Base-by-base conservation (phyloP, 331 rosid genomes). In the Telfairia occidentalis region DNA sequence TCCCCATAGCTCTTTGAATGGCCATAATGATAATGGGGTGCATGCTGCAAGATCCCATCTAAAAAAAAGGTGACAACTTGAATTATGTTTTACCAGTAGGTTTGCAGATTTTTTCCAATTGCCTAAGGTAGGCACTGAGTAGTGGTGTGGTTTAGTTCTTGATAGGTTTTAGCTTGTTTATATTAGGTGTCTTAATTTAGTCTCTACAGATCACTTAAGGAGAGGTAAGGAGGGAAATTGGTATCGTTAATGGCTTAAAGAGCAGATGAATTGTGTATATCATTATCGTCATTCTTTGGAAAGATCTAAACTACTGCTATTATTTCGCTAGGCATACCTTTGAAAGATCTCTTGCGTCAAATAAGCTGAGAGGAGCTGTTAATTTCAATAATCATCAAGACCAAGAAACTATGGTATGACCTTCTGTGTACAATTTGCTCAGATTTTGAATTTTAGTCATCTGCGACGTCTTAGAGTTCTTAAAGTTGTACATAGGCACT, bases 371-470 rank as follows among this genome's bases (percentile, higher is more conserved):
- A 83, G 78, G 81, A 78, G 90, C 55, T 70, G 87, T 61, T 71
- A 81, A 80, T 73, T 78, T 45, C 54, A 85, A 75, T 79, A 87
- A 82, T 77, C 73, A 78, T n/a, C 80, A 83, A 80, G 91, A 89
- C 85, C 86, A 19, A 78, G 96, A 94, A 19, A 83, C 86, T 50
- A 82, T 65, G 96, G 96, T 91, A 89, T 77, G 53, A 57, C 60
- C 48, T 73, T 81, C 55, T 13, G 7, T 10, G 32, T 55, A n/a
- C 55, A 50, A 38, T 21, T 38, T 45, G 15, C 29, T 75, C 42
- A 76, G 75, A 32, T 52, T 77, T 82, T 66, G 58, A 50, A 61
- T 78, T 72, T 32, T 74, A 23, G 43, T 57, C 19, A 50, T 69
- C 37, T 50, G 78, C 54, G 46, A 12, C 43, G 66, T 38, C 11